These are phyloP conservation scores for Zea luxurians DNA, from an alignment of 176 grass and related monocot species.

Conservation along the genomic window DNA sequence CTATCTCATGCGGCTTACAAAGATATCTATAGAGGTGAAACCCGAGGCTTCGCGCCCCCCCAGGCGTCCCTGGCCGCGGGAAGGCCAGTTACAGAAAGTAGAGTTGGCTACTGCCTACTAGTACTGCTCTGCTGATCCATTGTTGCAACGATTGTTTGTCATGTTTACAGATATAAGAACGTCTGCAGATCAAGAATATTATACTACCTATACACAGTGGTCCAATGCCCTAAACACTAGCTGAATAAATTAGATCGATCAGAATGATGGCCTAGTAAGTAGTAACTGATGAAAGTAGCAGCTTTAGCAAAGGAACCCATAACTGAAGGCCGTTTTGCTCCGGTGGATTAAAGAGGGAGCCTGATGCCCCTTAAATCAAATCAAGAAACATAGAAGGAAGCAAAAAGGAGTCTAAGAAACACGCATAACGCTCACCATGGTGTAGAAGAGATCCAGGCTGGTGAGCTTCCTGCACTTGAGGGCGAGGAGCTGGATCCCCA, in stretches of 20 bases:
- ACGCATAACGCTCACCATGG: constrained; percentile 43
- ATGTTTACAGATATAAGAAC: neutral
- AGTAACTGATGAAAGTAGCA: neutral
- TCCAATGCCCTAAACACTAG: constrained; percentile 14
- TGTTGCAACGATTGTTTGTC: neutral
- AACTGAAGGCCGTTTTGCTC: too few relatives aligned
- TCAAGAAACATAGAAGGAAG: neutral
- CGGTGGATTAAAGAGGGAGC: too few relatives aligned
- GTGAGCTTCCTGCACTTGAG: constrained; percentile 70
- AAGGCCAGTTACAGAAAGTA: too few relatives aligned
- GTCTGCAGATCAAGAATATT: constrained; percentile 19
- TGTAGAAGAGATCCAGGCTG: constrained; percentile 70
- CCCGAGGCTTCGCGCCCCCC: too few relatives aligned
- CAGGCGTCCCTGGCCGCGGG: too few relatives aligned
- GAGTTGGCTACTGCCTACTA: neutral
- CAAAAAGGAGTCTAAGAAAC: neutral
- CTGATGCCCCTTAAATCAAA: neutral
- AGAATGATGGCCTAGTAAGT: neutral
- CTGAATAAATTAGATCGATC: neutral
- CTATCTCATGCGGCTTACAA: too few relatives aligned
- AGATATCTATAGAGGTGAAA: too few relatives aligned
- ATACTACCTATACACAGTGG: neutral
- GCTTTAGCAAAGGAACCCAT: neutral
- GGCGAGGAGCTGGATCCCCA: constrained; percentile 59
- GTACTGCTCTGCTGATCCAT: neutral